These are phyloP conservation scores for Halenospora varia DNA, from an alignment of 495 filamentous ascomycete genomes.

Conservation along the genomic window DNA sequence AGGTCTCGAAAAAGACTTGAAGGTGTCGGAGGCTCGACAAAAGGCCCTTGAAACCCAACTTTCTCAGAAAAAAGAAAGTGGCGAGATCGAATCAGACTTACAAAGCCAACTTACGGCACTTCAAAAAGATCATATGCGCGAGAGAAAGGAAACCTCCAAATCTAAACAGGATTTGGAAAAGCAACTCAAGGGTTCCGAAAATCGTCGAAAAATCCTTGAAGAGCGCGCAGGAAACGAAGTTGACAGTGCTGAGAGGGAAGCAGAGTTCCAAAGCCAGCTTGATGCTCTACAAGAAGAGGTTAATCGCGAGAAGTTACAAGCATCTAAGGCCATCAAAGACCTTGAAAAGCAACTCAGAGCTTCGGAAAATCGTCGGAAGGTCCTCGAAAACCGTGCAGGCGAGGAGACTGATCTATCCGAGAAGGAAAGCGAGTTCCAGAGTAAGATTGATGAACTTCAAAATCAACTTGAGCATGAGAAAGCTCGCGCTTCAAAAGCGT, in stretches of 20 bases:
- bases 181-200: constrained; percentile 43
- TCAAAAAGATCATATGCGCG: neutral
- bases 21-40: constrained; percentile 51
- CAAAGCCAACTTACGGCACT: neutral
- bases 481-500: too few relatives aligned
- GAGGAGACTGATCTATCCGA: neutral
- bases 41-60: constrained; percentile 47
- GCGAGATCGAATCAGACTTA: neutral
- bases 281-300: neutral
- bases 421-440: too few relatives aligned
- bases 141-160: neutral
- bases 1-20: constrained; percentile 19
- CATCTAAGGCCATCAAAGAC: neutral
- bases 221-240: constrained; percentile 8
- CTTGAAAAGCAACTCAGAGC: neutral
- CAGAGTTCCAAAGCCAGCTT: neutral
- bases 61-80: constrained; percentile 22
- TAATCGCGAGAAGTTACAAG: neutral
- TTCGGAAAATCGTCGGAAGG: neutral
- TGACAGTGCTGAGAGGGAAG: neutral
- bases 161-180: constrained; percentile 3
- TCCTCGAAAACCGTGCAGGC: neutral
- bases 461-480: too few relatives aligned
- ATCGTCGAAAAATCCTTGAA: constrained; percentile 54
- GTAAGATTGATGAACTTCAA: too few relatives aligned